Conservation (phyloP, 345 rosid species). For the Eucalyptus pumila region DNA sequence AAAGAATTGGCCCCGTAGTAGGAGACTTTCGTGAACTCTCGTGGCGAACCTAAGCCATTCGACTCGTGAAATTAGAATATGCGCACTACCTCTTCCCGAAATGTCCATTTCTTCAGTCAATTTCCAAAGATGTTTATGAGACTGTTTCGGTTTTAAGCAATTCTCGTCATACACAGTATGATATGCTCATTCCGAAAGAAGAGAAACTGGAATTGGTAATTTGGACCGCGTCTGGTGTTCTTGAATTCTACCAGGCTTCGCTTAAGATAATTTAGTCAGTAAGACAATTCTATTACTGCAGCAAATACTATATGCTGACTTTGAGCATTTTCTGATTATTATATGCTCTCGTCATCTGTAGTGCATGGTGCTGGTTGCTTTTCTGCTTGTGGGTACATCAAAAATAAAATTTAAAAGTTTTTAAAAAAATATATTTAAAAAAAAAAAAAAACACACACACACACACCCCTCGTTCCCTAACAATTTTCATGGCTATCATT, state of each 20-base stretch:
- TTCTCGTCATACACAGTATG: conserved; percentile 51
- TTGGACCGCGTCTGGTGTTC: not conserved
- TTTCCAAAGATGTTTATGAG: not conserved
- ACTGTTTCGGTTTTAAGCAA: conserved; percentile 3
- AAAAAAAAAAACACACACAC: not conserved
- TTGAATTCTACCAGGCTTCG: not conserved
- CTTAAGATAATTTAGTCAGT: not conserved
- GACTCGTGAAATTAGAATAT: too few relatives aligned
- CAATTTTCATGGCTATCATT: not conserved
- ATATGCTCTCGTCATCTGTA: conserved; percentile 8
- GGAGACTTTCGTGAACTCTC: conserved; percentile 25
- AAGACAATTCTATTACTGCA: not conserved
- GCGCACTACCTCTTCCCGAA: not conserved
- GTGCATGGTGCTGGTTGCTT: conserved; percentile 52
- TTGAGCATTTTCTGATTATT: not conserved
- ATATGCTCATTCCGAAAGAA: conserved; percentile 44
- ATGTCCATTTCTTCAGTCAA: not conserved
- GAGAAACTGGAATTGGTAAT: conserved; percentile 43
- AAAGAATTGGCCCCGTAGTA: conserved; percentile 34
- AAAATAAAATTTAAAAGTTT: too few relatives aligned
- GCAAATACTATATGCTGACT: conserved; percentile 22
- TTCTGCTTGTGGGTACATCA: conserved; percentile 57
- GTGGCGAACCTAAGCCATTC: conserved; percentile 55
- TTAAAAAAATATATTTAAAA: too few relatives aligned
- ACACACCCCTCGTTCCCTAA: too few relatives aligned